A percentile compares a stretch with the other conserved stretches of the same genome.
These are phyloP conservation scores for Luffa aegyptiaca DNA, from an alignment of 306 rosid species.

Conservation along the genomic window DNA sequence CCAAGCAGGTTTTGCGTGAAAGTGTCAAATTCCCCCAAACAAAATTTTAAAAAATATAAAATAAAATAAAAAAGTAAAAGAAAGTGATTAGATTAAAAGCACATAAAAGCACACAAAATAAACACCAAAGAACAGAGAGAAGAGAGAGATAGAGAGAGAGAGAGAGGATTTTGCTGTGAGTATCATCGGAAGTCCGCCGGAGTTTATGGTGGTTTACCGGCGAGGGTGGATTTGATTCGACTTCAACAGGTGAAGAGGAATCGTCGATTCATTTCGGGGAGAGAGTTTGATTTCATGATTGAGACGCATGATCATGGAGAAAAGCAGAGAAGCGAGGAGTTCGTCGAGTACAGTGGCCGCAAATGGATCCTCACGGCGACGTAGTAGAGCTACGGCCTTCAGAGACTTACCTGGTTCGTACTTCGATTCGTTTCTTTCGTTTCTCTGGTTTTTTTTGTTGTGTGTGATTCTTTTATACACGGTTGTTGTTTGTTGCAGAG, in stretches of 20 bases:
- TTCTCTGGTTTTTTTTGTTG: not conserved
- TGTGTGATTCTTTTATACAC: not conserved
- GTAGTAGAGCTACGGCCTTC: conserved; percentile 21
- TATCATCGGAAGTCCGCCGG: not conserved
- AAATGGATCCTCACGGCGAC: conserved; percentile 23
- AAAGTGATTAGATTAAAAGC: conserved; percentile 12
- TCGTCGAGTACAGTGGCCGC: conserved; percentile 26
- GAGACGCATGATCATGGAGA: conserved; percentile 33
- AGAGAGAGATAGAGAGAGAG: not conserved
- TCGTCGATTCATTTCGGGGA: not conserved
- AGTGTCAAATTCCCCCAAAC: not conserved
- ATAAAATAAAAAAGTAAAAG: not conserved
- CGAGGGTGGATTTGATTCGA: not conserved
- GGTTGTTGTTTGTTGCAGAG: conserved; percentile 16
- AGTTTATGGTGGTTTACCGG: not conserved
- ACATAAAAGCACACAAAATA: conserved; percentile 9
- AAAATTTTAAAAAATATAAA: not conserved
- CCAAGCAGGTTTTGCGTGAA: conserved; percentile 12
- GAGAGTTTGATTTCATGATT: conserved; percentile 27
- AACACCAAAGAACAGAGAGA: not conserved
- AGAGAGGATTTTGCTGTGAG: not conserved
- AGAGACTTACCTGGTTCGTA: conserved; percentile 38
- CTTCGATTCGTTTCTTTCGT: not conserved
- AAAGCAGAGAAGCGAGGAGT: conserved; percentile 45
- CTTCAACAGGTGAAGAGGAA: not conserved